Base-by-base conservation (phyloP, 257 asterid species). In the Avicennia marina region DNA sequence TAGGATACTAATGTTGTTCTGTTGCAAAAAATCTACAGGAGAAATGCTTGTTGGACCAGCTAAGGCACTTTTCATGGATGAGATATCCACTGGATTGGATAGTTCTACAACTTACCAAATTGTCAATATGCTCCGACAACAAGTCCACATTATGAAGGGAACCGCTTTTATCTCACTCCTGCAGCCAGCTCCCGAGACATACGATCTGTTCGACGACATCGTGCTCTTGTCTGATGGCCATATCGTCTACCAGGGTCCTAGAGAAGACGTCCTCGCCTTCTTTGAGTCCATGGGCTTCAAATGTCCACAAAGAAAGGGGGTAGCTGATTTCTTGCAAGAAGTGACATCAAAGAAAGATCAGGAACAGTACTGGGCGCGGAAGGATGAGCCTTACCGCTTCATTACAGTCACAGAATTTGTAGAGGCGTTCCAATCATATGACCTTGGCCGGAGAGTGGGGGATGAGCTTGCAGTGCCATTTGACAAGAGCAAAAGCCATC, bases 261-360 rank as follows among this genome's bases (percentile, higher is more conserved):
- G 83, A 26, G 91, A 83, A 12, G 42, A 57, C 0, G 73, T 80
- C 22, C 75, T 83, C 22, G 78, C 39, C 1, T 83, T 83, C 44
- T 80, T 83, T 4, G 87, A 77, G 15, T 72, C 83, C 39, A 65
- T 77, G 85, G 91, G 87, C 2, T 83, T 83, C 75, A 70, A 68
- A 75, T 83, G 87, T 68, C 91, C 87, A 0, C 72, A 49, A 4
- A 54, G 91, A n/a, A 80, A 83, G 58, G 91, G 83, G 32, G 85
- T 73, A 4, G 91, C 91, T 7, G 91, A 80, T 70, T 83, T 80
- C 81, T 58, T 83, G 76, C 91, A 83, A 72, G 91, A 83, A 63
- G 90, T 85, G 41, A 85, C 94, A 0, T 85, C 94, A 10, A 79
- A 71, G 80, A 85, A 85, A 66, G 94, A 85, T 39, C 94, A 85